Conservation (phyloP, 192 early-diverging fungal species). For the Podila verticillata region DNA sequence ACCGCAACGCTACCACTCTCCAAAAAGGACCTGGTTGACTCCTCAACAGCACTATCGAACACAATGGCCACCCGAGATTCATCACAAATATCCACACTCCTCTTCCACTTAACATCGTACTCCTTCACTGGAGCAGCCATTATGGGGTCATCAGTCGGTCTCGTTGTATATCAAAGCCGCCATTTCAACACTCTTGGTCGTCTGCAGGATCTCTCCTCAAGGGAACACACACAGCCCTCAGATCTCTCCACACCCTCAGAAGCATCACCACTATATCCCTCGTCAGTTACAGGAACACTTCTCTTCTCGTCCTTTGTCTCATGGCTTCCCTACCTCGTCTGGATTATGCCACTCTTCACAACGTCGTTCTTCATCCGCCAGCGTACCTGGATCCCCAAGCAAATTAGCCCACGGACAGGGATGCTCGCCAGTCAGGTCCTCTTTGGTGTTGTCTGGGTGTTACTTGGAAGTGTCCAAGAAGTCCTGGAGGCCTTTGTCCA, state of each 20-base stretch:
- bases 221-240: not conserved
- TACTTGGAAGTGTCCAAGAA: constrained; percentile 21
- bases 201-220: not conserved
- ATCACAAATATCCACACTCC: not conserved
- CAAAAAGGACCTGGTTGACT: not conserved
- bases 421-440: constrained; percentile 20
- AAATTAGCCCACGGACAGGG: constrained; percentile 2
- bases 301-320: not conserved
- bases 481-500: constrained; percentile 5
- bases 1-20: not conserved
- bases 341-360: not conserved
- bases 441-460: constrained; percentile 24
- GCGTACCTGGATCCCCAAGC: not conserved
- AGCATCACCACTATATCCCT: not conserved
- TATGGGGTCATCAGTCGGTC: constrained; percentile 33
- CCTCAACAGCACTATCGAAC: not conserved
- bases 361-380: constrained; percentile 3
- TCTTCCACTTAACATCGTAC: constrained; percentile 16
- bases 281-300: not conserved
- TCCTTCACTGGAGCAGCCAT: constrained; percentile 11
- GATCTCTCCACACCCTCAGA: not conserved
- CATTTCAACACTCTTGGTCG: not conserved
- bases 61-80: not conserved
- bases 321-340: constrained; percentile 18
- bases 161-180: constrained; percentile 17